Percentiles rank a stretch among this genome's conserved stretches.
These are phyloP conservation scores for Colletotrichum noveboracense DNA, from an alignment of 2,329 filamentous ascomycete species.

Conservation along the genomic window DNA sequence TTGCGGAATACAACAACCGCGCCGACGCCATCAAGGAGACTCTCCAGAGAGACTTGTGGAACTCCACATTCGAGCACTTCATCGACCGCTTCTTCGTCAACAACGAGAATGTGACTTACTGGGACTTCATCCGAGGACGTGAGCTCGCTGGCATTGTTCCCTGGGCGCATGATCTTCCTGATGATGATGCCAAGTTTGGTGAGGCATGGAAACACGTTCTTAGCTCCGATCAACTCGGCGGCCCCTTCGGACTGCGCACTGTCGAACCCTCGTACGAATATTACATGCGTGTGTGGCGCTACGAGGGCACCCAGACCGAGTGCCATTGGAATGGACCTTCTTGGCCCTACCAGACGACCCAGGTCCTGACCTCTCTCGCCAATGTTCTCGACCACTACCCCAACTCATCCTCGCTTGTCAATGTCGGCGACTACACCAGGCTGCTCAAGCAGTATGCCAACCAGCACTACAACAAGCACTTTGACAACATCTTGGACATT, in stretches of 20 bases:
- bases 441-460: constrained; percentile 42
- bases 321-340: constrained; percentile 50
- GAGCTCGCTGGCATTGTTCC: constrained; percentile 48
- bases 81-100: constrained; percentile 40
- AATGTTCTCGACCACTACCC: constrained; percentile 34
- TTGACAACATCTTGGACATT: constrained; percentile 28
- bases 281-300: constrained; percentile 30
- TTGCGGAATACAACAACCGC: constrained; percentile 32
- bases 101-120: constrained; percentile 38
- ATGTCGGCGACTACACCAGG: constrained; percentile 39
- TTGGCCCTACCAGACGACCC: constrained; percentile 49
- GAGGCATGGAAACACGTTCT: constrained; percentile 30
- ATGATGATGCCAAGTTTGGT: constrained; percentile 35
- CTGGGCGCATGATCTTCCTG: constrained; percentile 45
- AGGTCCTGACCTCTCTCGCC: constrained; percentile 45
- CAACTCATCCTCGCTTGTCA: constrained; percentile 30
- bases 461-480: constrained; percentile 46
- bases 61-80: constrained; percentile 40
- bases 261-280: constrained; percentile 44
- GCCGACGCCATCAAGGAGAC: constrained; percentile 37
- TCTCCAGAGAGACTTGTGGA: constrained; percentile 42
- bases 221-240: constrained; percentile 6
- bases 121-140: constrained; percentile 24
- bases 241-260: constrained; percentile 46
- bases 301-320: constrained; percentile 25